Evolutionary conservation across 495 filamentous ascomycete genomes (phyloP), one percentile per base, ranked within the genome.

Genomic region (Lineolata rhizophorae): DNA sequence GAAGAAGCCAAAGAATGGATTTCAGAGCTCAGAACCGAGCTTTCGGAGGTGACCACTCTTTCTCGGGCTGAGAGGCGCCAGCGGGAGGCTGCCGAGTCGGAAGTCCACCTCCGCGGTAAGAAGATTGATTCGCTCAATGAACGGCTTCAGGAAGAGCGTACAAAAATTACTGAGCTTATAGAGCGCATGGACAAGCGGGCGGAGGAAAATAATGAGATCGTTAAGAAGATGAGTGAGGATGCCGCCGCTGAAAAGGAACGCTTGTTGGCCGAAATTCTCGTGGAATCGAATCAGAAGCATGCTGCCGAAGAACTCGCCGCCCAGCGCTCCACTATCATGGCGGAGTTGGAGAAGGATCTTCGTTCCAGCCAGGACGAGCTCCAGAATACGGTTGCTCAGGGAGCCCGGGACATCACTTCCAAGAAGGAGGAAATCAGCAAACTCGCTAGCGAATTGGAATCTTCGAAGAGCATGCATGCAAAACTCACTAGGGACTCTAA

Each of bases 11-110:
- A 51, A 32, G 36, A 43, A 10, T 24, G 34, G 24, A 31, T 45
- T 0, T 24, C 39, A 5, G 32, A 29, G 8, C 15, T 41, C 2
- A 38, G 30, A 5, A 33, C 35, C 2, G 19, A 48, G 29, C 27
- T 54, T n/a, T 35, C 30, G 9, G 25, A 30, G 13, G 35, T 52
- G 14, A 37, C 35, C 16, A 27, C 28, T 2, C 29, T 39, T 18
- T 37, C 43, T 20, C 44, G 47, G 8, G 18, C 42, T 9, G 49
- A 49, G 27, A 40, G 35, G 3, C 20, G 19, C 5, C 50, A 53
- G 29, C 50, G 46, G n/a, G 48, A 50, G 30, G 21, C 33, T n/a
- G 46, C 45, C 10, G 46, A 55, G 38, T 20, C 29, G 1, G 45
- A 37, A 10, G 42, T 53, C 2, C 49, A 50, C 16, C 8, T 8